phyloP scores from a whole-genome alignment of 345 rosid species.

The Alliaria petiolata region DNA sequence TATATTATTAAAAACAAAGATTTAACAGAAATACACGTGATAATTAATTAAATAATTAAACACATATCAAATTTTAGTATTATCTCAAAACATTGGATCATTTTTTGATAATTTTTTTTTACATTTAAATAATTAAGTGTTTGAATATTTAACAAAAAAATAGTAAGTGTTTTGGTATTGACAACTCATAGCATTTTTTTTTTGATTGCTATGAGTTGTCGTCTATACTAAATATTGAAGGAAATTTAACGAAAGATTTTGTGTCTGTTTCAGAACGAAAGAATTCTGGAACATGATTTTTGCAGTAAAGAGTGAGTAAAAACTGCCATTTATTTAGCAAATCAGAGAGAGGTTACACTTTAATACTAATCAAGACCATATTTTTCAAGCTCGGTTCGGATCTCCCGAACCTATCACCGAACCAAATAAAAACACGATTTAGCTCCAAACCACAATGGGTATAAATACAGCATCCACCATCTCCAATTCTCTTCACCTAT shows the following conservation, averaged over 20 bases:
- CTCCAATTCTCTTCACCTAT: background rate
- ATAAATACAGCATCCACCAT: conserved; percentile 18
- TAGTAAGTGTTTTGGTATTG: no score
- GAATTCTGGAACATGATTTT: background rate
- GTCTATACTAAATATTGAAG: no score
- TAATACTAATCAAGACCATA: background rate
- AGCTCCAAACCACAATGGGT: conserved; percentile 13
- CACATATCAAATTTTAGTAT: no score
- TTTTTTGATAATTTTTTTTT: no score
- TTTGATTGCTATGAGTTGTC: no score
- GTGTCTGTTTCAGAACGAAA: background rate
- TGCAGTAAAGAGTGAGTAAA: background rate
- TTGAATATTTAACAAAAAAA: no score
- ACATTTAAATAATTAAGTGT: no score
- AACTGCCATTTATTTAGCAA: conserved; percentile 9
- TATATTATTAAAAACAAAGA: background rate
- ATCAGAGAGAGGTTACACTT: conserved; percentile 12
- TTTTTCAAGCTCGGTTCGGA: background rate
- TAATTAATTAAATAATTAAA: background rate
- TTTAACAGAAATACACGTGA: background rate
- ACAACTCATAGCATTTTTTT: background rate
- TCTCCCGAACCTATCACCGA: background rate
- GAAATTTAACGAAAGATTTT: background rate
- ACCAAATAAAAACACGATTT: background rate
- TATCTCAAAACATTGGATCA: no score